Conservation (phyloP, 371 early-diverging fungal genomes). For the Homolaphlyctis polyrhiza region DNA sequence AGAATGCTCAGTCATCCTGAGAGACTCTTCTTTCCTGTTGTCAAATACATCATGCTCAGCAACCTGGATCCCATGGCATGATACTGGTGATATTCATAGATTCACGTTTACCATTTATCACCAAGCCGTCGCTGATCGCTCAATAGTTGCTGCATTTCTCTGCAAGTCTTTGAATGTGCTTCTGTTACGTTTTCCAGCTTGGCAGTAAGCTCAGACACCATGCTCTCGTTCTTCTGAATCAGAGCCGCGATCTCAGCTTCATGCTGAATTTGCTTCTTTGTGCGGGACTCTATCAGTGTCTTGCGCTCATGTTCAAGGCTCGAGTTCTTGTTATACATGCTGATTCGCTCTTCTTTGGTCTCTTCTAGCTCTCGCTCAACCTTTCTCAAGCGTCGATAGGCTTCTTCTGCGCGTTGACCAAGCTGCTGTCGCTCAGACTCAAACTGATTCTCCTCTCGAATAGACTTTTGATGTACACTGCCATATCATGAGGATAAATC, state of each 20-base stretch:
- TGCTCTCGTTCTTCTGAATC: conserved; percentile 18
- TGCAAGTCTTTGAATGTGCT: conserved; percentile 24
- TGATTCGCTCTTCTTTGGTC: conserved; percentile 29
- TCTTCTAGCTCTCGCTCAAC: conserved; percentile 40
- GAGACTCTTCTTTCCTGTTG: conserved; percentile 24
- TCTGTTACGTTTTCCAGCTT: conserved; percentile 23
- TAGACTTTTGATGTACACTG: conserved; percentile 29
- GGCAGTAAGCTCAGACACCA: conserved; percentile 14
- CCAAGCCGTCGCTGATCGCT: conserved; percentile 22
- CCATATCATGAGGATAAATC: not conserved
- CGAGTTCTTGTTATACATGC: conserved; percentile 12
- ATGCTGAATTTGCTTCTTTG: conserved; percentile 9
- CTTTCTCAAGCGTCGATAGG: conserved; percentile 27
- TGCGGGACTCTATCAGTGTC: conserved; percentile 15
- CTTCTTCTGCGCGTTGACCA: conserved; percentile 24
- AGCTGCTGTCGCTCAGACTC: conserved; percentile 36
- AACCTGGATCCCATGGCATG: not conserved
- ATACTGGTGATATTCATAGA: not conserved
- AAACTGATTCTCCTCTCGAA: conserved; percentile 27
- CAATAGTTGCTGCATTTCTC: conserved; percentile 31
- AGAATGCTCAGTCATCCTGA: conserved; percentile 13
- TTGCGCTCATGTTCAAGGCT: conserved; percentile 32
- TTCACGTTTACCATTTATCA: conserved; percentile 18
- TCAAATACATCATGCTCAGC: not conserved
- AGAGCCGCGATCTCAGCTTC: conserved; percentile 17